phyloP scores from a whole-genome alignment of 2,329 filamentous ascomycete genomes.

The Ascochyta fabae region DNA sequence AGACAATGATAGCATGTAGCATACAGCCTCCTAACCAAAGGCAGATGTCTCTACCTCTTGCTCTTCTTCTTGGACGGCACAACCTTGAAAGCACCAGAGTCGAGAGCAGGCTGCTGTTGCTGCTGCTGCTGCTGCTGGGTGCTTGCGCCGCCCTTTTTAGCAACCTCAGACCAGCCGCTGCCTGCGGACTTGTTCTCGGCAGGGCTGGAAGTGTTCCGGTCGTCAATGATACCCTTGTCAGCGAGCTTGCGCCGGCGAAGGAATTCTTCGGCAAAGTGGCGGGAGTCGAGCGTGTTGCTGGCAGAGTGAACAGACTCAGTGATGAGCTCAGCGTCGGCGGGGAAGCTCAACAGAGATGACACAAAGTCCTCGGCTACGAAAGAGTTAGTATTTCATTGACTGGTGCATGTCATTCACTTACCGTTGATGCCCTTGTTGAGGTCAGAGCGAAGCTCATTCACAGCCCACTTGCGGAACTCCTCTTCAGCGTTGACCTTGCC shows the following conservation, averaged over 20 bases:
- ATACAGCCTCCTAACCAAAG: background rate
- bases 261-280: slow-evolving; percentile 93
- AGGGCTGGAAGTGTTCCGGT: slow-evolving; percentile 62
- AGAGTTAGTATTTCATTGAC: slow-evolving; percentile 21
- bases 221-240: slow-evolving; percentile 87
- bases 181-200: slow-evolving; percentile 52
- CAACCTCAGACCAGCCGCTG: slow-evolving; percentile 94
- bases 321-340: slow-evolving; percentile 79
- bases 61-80: slow-evolving; percentile 92
- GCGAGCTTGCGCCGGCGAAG: slow-evolving; percentile 90
- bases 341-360: slow-evolving; percentile 74
- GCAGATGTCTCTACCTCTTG: slow-evolving; percentile 44
- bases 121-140: slow-evolving; percentile 42
- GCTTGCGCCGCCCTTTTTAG: slow-evolving; percentile 84
- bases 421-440: slow-evolving; percentile 71
- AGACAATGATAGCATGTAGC: background rate
- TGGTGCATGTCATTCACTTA: slow-evolving; percentile 48
- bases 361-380: slow-evolving; percentile 78
- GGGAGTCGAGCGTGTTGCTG: slow-evolving; percentile 88
- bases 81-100: slow-evolving; percentile 80
- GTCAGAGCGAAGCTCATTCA: slow-evolving; percentile 77
- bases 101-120: slow-evolving; percentile 42
- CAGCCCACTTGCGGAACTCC: slow-evolving; percentile 94
- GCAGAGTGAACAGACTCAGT: slow-evolving; percentile 87
- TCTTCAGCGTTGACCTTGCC: slow-evolving; percentile 74